Percentiles rank a stretch among this genome's conserved stretches.
Conservation (phyloP, 305 asterid species). For the Fraxinus platypoda region DNA sequence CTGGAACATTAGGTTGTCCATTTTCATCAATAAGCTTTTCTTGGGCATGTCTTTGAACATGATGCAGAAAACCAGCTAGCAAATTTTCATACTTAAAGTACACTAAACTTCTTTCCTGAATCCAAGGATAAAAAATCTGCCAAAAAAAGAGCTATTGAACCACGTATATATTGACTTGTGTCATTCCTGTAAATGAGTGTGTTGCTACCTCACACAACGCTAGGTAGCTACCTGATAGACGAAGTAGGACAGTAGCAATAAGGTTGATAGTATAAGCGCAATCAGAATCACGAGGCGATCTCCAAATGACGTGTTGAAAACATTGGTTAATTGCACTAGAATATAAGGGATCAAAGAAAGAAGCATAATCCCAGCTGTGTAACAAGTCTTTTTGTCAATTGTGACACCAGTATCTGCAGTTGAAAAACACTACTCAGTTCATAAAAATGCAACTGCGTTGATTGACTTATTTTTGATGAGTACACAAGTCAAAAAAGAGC, state of each 20-base stretch:
- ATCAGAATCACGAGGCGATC: conserved; percentile 29
- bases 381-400: conserved; percentile 37
- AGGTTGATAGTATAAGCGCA: conserved; percentile 37
- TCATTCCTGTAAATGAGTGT: not conserved
- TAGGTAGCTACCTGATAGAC: conserved; percentile 35
- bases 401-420: conserved; percentile 35
- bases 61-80: conserved; percentile 45
- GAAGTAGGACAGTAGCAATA: conserved; percentile 40
- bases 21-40: conserved; percentile 46
- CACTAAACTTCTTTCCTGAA: conserved; percentile 51
- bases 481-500: not conserved
- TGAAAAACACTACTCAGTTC: not conserved
- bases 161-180: not conserved
- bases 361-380: conserved; percentile 53
- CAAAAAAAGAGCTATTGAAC: not conserved
- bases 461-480: not conserved
- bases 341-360: conserved; percentile 44
- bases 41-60: conserved; percentile 45
- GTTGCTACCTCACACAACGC: not conserved
- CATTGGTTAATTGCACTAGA: conserved; percentile 28
- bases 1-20: conserved; percentile 48
- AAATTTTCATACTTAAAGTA: conserved; percentile 49
- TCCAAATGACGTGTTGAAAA: conserved; percentile 18
- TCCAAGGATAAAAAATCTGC: conserved; percentile 48
- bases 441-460: not conserved